Evolutionary conservation across 768 basidiomycete species (phyloP).

Genomic region (Trametes meyenii): DNA sequence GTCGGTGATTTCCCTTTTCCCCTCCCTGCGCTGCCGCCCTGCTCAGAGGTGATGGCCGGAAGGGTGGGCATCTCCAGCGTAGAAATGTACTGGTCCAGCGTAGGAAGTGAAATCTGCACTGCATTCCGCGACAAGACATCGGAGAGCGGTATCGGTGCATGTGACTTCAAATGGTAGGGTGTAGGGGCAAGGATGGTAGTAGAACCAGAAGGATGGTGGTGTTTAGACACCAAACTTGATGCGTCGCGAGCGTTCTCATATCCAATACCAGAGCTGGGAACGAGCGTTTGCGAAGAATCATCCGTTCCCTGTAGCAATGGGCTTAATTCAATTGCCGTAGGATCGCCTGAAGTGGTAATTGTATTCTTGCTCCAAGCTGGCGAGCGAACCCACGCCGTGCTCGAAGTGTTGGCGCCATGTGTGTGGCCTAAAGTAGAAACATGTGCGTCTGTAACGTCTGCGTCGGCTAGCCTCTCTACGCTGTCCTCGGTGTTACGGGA

Average conservation of each 20-base stretch:
- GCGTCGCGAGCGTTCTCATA: no score
- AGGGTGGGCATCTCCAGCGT: constrained; percentile 50
- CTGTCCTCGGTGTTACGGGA: not conserved
- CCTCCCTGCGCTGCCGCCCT: not conserved
- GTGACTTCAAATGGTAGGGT: constrained; percentile 20
- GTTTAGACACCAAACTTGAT: not conserved
- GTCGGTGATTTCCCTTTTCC: constrained; percentile 28
- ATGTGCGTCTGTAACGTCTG: constrained; percentile 23
- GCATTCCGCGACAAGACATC: constrained; percentile 62
- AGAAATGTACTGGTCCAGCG: constrained; percentile 61
- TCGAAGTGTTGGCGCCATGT: not conserved
- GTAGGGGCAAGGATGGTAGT: constrained; percentile 16
- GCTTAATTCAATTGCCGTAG: constrained; percentile 7
- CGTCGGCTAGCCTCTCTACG: constrained; percentile 7
- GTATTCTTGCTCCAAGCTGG: constrained; percentile 1
- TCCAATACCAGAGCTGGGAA: not conserved
- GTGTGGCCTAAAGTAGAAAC: not conserved
- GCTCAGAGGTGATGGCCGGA: constrained; percentile 13
- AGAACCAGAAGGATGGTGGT: not conserved
- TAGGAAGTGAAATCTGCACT: constrained; percentile 59
- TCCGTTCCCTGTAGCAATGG: not conserved
- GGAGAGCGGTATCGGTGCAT: constrained; percentile 56
- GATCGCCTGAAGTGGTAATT: not conserved
- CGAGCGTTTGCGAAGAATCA: not conserved
- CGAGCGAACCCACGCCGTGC: not conserved